Evolutionary conservation across 148 eudicot genomes (phyloP), one percentile per base, ranked within the genome.

Genomic region (Chenopodium formosanum): DNA sequence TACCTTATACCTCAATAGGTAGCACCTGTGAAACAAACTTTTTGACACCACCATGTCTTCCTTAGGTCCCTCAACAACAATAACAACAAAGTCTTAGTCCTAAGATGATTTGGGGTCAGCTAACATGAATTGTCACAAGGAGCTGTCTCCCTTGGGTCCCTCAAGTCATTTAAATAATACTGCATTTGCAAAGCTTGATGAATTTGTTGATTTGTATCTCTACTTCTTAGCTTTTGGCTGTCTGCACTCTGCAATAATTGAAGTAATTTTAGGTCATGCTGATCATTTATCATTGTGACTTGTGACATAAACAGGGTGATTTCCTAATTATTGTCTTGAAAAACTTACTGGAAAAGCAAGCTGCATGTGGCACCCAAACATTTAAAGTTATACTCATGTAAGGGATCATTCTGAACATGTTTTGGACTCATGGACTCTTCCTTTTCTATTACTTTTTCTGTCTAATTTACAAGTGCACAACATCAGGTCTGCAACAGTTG

Each of bases 401-500:
- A 87, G 97, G 64, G 63, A 53, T 80, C 20, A 65, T 37, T 79
- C 74, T 82, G 56, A 32, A 37, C 31, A 47, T 29, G 37, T 2
- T 58, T 14, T 80, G 75, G 44, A 46, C 40, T 47, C 9, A 13
- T 80, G 75, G 44, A 46, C 40, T 47, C 13, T 60, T 76, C 34
- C 47, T 62, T 75, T 78, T 70, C 31, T 60, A 44, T 73, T 60
- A 9, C 70, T 29, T 75, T 44, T 62, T 17, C 50, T 56, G 47
- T 79, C 27, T 65, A 76, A 70, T 31, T 78, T 69, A 76, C 79
- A 75, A 72, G 16, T 77, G 47, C 60, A 29, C 47, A 31, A 34
- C 81, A 23, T 78, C 87, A 96, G 99, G 99, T 96, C 99, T 71
- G 99, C 97, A 52, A 96, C 99, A 62, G 98, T 96, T 87, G 99